Conservation (phyloP, 139 green algal genomes). For the Nannochloris sp. region DNA sequence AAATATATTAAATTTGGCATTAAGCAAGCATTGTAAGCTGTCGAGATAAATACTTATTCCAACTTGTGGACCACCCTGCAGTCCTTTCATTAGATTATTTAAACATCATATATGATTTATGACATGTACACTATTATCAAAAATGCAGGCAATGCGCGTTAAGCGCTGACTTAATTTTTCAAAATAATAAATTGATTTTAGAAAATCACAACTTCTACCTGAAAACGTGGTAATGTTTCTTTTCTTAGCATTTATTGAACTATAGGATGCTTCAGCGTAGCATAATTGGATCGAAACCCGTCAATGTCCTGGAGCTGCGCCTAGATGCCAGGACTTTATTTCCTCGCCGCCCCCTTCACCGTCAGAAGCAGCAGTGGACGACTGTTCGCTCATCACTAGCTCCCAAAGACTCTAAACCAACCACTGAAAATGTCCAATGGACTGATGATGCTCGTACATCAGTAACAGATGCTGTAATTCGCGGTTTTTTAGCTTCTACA, state of each 20-base stretch:
- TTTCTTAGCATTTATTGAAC: neutral
- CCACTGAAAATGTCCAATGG: too few relatives aligned
- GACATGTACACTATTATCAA: neutral
- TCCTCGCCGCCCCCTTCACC: neutral
- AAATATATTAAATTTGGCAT: neutral
- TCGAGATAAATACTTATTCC: too few relatives aligned
- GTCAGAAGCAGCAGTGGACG: neutral
- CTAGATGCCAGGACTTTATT: neutral
- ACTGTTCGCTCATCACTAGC: neutral
- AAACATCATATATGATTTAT: neutral
- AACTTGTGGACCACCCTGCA: too few relatives aligned
- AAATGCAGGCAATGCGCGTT: neutral
- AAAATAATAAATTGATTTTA: neutral
- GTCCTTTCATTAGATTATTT: neutral
- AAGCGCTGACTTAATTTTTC: neutral
- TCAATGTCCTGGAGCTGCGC: neutral
- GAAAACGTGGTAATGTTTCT: neutral
- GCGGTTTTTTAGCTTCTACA: neutral
- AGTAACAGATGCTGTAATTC: too few relatives aligned
- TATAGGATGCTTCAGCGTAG: neutral
- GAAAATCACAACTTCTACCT: neutral
- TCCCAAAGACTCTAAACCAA: neutral
- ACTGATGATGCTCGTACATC: too few relatives aligned
- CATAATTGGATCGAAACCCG: neutral
- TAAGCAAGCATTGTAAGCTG: neutral